A percentile compares a stretch with the other conserved stretches of the same genome.
These are phyloP conservation scores for Flaveria floridana DNA, from an alignment of 140 eudicot species.

Conservation along the genomic window DNA sequence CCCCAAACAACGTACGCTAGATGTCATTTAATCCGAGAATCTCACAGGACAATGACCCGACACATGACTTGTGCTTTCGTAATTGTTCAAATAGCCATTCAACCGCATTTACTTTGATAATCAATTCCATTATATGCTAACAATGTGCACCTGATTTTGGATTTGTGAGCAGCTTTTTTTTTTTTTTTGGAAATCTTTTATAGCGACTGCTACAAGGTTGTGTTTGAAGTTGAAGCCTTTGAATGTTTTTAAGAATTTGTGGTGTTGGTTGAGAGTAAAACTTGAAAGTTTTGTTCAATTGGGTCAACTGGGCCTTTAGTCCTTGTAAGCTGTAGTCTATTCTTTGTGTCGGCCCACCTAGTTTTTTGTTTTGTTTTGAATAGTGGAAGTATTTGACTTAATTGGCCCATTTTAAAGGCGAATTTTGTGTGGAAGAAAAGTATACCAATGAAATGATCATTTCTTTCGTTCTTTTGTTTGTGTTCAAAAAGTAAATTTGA, in stretches of 20 bases:
- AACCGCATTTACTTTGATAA: neutral
- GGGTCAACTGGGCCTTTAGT: neutral
- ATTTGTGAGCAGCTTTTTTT: neutral
- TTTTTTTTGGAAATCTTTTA: neutral
- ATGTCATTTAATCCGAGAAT: neutral
- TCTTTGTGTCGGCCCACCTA: neutral
- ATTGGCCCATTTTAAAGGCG: too few species aligned
- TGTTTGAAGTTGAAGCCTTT: neutral
- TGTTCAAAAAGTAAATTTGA: too few species aligned
- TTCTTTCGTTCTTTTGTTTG: too few species aligned
- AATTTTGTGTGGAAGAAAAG: too few species aligned
- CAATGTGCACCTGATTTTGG: slow-evolving; percentile 21
- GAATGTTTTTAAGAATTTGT: neutral
- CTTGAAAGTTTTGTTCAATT: neutral
- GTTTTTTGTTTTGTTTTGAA: too few species aligned
- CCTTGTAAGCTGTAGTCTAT: neutral
- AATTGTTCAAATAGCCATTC: slow-evolving; percentile 4
- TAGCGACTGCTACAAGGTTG: neutral
- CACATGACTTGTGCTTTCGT: neutral
- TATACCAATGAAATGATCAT: too few species aligned
- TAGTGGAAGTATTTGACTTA: neutral
- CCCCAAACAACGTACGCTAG: neutral
- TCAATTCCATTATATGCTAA: neutral
- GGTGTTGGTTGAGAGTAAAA: neutral
- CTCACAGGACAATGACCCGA: neutral